These are phyloP conservation scores for Wallacemonas sp. DNA, from an alignment of 208 protist species.

Conservation along the genomic window DNA sequence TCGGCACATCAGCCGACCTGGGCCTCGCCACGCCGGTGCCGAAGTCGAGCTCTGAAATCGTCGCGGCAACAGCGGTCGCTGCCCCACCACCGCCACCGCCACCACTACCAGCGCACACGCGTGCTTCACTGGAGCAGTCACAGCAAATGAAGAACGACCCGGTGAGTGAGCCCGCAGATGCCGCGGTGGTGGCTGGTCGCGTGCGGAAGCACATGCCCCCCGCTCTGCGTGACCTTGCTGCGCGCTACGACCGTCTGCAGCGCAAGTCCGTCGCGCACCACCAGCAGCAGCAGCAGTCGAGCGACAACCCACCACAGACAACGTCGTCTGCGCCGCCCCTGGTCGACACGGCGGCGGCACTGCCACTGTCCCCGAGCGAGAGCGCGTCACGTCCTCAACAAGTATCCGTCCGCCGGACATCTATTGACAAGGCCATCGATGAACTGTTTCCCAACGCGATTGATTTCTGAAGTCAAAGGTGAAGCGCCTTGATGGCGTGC, in stretches of 20 bases:
- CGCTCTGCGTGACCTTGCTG: conserved; percentile 6
- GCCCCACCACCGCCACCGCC: not conserved
- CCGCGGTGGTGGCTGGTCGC: no score
- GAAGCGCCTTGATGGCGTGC: not conserved
- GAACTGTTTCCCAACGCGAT: conserved; percentile 4
- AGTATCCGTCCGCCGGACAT: not conserved
- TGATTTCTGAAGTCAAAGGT: not conserved
- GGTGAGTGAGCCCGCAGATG: no score
- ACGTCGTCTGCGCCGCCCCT: not conserved
- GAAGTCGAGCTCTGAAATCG: no score
- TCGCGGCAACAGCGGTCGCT: no score
- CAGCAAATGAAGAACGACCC: no score
- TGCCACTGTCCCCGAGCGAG: not conserved
- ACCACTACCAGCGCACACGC: not conserved
- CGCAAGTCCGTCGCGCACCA: not conserved
- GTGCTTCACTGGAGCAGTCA: not conserved
- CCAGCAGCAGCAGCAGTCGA: not conserved
- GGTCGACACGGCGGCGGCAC: not conserved
- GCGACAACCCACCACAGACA: not conserved
- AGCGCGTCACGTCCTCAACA: not conserved
- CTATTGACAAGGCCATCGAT: conserved; percentile 5
- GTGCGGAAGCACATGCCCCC: not conserved
- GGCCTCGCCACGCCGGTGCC: no score
- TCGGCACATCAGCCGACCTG: no score
- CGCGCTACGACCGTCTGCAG: not conserved